Conservation (phyloP, 2,329 filamentous ascomycete genomes). For the Lomentospora prolificans region DNA sequence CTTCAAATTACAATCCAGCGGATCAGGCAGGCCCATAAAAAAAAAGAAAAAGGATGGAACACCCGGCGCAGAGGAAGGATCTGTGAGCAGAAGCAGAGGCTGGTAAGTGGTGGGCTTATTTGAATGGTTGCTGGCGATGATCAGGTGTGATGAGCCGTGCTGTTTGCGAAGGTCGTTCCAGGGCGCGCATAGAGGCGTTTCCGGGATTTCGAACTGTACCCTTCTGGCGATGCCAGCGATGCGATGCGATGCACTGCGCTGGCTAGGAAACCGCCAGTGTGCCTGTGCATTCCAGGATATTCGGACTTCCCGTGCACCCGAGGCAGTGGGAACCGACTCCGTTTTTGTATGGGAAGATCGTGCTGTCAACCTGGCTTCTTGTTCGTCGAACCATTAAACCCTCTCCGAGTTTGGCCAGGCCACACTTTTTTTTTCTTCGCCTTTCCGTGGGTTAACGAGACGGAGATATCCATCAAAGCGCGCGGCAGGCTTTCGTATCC, state of each 20-base stretch:
- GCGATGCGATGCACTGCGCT: too few relatives aligned
- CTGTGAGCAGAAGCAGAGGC: background rate
- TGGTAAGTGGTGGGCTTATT: background rate
- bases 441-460: background rate
- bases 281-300: too few relatives aligned
- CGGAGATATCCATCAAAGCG: background rate
- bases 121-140: background rate
- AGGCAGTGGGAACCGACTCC: background rate
- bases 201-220: too few relatives aligned
- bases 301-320: too few relatives aligned
- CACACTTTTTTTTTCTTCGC: background rate
- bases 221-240: too few relatives aligned
- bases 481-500: background rate
- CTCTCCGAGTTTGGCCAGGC: background rate
- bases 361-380: background rate
- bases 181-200: too few relatives aligned
- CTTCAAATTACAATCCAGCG: too few relatives aligned
- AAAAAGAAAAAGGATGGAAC: too few relatives aligned
- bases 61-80: background rate
- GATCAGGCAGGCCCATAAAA: too few relatives aligned
- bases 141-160: background rate
- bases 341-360: slow-evolving; percentile 1
- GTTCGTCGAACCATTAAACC: background rate
- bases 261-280: too few relatives aligned
- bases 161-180: too few relatives aligned